Conservation (phyloP, 805 yeast genomes). For the Candida tammaniensis region DNA sequence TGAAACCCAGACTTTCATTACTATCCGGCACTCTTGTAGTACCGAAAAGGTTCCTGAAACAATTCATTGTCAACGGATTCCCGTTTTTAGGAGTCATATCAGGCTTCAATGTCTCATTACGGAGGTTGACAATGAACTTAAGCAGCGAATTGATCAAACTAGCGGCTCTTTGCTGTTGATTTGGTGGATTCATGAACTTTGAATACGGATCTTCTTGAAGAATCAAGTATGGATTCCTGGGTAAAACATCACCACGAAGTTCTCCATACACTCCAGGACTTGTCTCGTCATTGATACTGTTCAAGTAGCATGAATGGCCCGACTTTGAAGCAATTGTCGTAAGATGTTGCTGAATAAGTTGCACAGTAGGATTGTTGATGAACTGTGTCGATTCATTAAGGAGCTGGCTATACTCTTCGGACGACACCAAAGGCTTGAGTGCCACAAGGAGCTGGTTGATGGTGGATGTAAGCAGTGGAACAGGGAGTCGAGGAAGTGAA, state of each 20-base stretch:
- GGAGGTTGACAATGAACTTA: slow-evolving; percentile 60
- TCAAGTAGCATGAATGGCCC: slow-evolving; percentile 49
- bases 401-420: slow-evolving; percentile 49
- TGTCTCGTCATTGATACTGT: slow-evolving; percentile 46
- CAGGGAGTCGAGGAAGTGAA: slow-evolving; percentile 55
- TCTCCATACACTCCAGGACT: slow-evolving; percentile 64
- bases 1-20: slow-evolving; percentile 13
- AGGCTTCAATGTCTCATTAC: slow-evolving; percentile 51
- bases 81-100: slow-evolving; percentile 54
- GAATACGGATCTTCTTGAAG: slow-evolving; percentile 72
- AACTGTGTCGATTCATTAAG: slow-evolving; percentile 45
- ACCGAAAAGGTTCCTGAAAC: slow-evolving; percentile 67
- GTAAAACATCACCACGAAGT: slow-evolving; percentile 62
- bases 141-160: slow-evolving; percentile 62
- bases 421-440: slow-evolving; percentile 55
- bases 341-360: slow-evolving; percentile 53
- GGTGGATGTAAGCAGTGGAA: slow-evolving; percentile 54
- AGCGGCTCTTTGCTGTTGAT: slow-evolving; percentile 68
- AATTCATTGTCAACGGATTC: slow-evolving; percentile 61
- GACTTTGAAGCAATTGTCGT: slow-evolving; percentile 40
- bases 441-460: slow-evolving; percentile 53
- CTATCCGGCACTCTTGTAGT: slow-evolving; percentile 52
- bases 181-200: slow-evolving; percentile 52
- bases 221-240: slow-evolving; percentile 74
- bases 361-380: slow-evolving; percentile 37